Conservation (phyloP, 305 asterid genomes). For the Fraxinus greggii region DNA sequence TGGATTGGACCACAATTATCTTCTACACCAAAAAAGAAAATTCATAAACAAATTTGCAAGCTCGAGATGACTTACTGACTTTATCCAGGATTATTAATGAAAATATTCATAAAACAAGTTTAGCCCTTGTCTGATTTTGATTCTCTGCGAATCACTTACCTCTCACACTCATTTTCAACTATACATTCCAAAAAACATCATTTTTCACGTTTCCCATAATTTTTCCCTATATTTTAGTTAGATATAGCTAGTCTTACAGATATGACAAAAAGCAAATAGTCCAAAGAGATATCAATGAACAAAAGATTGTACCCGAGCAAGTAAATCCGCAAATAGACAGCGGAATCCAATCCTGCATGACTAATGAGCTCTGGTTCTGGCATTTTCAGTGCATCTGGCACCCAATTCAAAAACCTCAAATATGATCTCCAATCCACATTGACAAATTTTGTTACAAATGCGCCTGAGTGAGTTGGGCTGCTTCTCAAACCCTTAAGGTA, state of each 20-base stretch:
- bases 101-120: not conserved
- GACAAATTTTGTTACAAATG: constrained; percentile 62
- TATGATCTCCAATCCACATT: constrained; percentile 81
- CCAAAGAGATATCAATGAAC: constrained; percentile 9
- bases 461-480: constrained; percentile 68
- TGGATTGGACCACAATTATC: not conserved
- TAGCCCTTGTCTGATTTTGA: not conserved
- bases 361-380: constrained; percentile 92
- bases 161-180: not conserved
- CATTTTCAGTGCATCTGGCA: constrained; percentile 88
- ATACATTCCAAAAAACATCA: not conserved
- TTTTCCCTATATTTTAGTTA: not conserved
- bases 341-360: constrained; percentile 96
- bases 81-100: not conserved
- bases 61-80: not conserved
- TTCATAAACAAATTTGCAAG: not conserved
- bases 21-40: not conserved
- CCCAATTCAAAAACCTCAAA: constrained; percentile 82
- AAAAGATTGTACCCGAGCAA: constrained; percentile 64
- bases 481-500: constrained; percentile 77
- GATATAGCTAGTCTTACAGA: not conserved
- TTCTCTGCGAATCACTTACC: not conserved
- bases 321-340: constrained; percentile 86
- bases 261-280: not conserved
- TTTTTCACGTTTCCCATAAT: not conserved